phyloP scores from a whole-genome alignment of 1,284 basidiomycete species.

The Puccinia sorghi region DNA sequence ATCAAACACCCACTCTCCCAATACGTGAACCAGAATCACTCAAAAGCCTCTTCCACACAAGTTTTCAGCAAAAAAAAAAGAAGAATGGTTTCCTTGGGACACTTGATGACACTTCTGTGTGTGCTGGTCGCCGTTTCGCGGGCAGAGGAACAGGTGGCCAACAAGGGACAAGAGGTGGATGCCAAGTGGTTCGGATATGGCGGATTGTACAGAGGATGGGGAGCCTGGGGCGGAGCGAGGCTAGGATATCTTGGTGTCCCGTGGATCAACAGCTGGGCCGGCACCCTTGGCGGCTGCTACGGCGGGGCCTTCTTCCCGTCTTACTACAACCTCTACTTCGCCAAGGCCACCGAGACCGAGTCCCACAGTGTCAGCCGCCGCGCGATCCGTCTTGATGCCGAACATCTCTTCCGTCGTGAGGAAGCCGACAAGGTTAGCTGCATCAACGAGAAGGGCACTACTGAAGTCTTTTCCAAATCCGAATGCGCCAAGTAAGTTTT shows the following conservation, averaged over 20 bases:
- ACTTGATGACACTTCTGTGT: slow-evolving; percentile 3
- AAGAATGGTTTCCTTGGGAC: not conserved
- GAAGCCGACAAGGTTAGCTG: not conserved
- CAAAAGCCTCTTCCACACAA: not conserved
- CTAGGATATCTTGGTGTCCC: not conserved
- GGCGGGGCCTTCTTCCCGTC: not conserved
- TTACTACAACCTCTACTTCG: not conserved
- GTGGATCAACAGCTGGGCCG: not conserved
- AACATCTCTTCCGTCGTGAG: not conserved
- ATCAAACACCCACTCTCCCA: not conserved
- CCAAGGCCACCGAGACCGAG: slow-evolving; percentile 1
- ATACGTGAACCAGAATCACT: not conserved
- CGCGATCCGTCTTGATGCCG: not conserved
- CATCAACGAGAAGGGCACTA: not conserved
- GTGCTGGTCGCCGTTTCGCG: not conserved
- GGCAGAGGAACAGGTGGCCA: not conserved
- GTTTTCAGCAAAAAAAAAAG: not conserved
- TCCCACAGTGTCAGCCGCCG: not conserved
- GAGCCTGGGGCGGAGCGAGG: not conserved
- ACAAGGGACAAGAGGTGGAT: not conserved
- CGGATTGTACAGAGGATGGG: not conserved
- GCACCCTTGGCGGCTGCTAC: not conserved
- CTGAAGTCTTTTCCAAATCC: not conserved
- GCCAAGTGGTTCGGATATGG: not conserved
- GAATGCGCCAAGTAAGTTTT: not conserved